A percentile compares a stretch with the other conserved stretches of the same genome.
Evolutionary conservation across 352 stramenopile genomes (phyloP).

Genomic region (Phytophthora hybrid): DNA sequence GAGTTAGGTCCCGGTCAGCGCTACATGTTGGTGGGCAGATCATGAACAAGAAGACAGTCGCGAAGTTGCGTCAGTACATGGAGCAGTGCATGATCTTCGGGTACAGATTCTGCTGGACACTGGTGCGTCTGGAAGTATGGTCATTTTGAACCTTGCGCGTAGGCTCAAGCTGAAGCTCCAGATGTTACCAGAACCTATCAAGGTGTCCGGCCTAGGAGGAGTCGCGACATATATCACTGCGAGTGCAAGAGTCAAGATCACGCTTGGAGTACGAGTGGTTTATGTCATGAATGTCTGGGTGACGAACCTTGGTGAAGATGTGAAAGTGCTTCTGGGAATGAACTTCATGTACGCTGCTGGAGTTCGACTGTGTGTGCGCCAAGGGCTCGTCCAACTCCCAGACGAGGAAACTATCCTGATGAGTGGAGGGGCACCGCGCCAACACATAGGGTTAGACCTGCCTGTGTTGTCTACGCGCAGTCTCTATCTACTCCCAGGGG

Average conservation of each 20-base stretch:
- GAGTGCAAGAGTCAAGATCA: neutral
- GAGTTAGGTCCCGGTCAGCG: neutral
- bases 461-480: too few species aligned
- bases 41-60: neutral
- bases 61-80: neutral
- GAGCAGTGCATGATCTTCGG: neutral
- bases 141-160: conserved; percentile 6
- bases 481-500: too few species aligned
- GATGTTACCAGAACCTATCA: conserved; percentile 1
- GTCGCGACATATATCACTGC: neutral
- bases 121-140: neutral
- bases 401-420: conserved; percentile 12
- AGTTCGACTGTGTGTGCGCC: conserved; percentile 5
- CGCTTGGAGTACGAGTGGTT: neutral
- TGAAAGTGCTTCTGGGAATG: conserved; percentile 36
- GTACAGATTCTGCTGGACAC: neutral
- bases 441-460: neutral
- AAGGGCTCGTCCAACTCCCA: neutral
- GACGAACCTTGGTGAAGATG: conserved; percentile 29
- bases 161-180: conserved; percentile 4
- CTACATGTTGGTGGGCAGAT: neutral
- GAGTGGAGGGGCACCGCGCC: too few species aligned
- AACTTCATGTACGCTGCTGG: conserved; percentile 40
- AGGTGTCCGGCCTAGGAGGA: neutral
- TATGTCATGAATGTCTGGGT: conserved; percentile 19